phyloP scores from a whole-genome alignment of 805 yeast species.

The Wickerhamiella dianesei region DNA sequence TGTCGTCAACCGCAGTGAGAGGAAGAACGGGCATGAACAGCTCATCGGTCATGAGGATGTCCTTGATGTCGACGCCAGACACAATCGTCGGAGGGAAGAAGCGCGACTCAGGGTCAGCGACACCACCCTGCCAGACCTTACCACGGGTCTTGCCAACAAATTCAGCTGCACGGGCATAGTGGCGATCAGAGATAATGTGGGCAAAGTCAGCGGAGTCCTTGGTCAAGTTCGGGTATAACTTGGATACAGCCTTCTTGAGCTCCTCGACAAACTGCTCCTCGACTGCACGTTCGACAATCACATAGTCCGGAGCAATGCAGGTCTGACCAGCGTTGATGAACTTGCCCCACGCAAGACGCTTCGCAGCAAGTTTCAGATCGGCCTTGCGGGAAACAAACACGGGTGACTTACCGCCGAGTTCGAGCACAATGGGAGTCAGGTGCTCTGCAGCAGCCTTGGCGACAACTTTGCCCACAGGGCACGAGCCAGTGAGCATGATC shows the following conservation, averaged over 20 bases:
- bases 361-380: constrained; percentile 32
- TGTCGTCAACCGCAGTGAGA: constrained; percentile 37
- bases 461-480: constrained; percentile 60
- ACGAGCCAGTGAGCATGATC: constrained; percentile 77
- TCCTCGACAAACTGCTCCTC: constrained; percentile 38
- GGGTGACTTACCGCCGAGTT: constrained; percentile 90
- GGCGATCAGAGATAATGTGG: constrained; percentile 45
- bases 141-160: constrained; percentile 27
- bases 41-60: constrained; percentile 61
- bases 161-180: constrained; percentile 35
- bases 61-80: constrained; percentile 48
- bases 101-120: constrained; percentile 27
- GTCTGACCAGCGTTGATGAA: constrained; percentile 79
- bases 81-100: constrained; percentile 64
- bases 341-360: constrained; percentile 65
- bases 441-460: constrained; percentile 73
- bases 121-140: constrained; percentile 21
- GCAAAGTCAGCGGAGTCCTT: constrained; percentile 33
- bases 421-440: constrained; percentile 68
- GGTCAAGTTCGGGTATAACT: constrained; percentile 33
- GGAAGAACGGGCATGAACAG: constrained; percentile 82
- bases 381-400: constrained; percentile 46
- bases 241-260: constrained; percentile 30
- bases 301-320: constrained; percentile 80
- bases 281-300: constrained; percentile 47